A percentile compares a stretch with the other conserved stretches of the same genome.
These are phyloP conservation scores for Paramecium bursaria DNA, from an alignment of 73 alveolate genomes.

Conservation along the genomic window DNA sequence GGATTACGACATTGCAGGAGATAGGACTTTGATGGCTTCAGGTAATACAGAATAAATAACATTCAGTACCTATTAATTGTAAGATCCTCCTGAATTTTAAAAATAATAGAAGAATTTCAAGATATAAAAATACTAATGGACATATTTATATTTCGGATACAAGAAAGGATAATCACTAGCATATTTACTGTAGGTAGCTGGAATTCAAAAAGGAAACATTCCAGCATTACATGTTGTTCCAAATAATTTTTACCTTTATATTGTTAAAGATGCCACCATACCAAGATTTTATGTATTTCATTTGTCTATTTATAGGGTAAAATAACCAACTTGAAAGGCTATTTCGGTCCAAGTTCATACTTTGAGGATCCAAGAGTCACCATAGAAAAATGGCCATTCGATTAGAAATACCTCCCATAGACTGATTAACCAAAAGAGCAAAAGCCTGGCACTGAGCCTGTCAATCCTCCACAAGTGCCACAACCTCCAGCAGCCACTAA, in stretches of 20 bases:
- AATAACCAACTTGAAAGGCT: slow-evolving; percentile 23
- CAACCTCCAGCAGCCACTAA: no score
- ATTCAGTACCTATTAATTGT: slow-evolving; percentile 20
- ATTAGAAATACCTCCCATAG: slow-evolving; percentile 36
- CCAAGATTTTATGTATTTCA: slow-evolving; percentile 20
- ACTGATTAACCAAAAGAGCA: no score
- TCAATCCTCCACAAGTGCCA: no score
- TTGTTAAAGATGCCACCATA: neutral
- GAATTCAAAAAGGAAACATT: neutral
- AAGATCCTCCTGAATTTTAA: slow-evolving; percentile 43
- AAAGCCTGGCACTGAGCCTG: no score
- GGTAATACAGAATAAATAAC: neutral
- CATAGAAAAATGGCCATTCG: slow-evolving; percentile 59
- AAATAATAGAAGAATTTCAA: neutral
- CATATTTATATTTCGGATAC: slow-evolving; percentile 28
- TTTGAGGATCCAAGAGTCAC: slow-evolving; percentile 50
- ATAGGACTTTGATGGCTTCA: slow-evolving; percentile 18
- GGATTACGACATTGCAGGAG: neutral
- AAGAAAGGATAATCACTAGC: slow-evolving; percentile 52
- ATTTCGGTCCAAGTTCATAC: slow-evolving; percentile 40
- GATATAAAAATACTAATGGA: slow-evolving; percentile 27
- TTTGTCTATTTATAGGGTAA: slow-evolving; percentile 5
- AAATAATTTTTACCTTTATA: slow-evolving; percentile 31
- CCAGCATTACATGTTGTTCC: slow-evolving; percentile 27
- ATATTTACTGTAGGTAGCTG: slow-evolving; percentile 14